Base-by-base conservation (phyloP, 2,329 filamentous ascomycete species). In the Talaromyces sp. region DNA sequence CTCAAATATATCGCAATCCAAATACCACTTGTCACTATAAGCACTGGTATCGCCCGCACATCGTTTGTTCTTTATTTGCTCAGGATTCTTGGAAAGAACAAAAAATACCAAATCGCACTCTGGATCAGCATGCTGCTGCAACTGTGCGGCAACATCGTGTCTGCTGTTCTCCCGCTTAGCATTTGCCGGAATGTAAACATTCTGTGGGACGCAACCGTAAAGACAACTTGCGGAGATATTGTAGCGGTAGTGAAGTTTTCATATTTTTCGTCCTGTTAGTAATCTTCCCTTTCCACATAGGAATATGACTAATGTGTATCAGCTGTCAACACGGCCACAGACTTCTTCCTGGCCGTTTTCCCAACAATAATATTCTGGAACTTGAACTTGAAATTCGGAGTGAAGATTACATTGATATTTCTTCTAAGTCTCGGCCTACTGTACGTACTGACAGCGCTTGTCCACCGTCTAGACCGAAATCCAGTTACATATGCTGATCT, bases 351-450 rank as follows among this genome's bases (percentile, higher is more conserved):
- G 18, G 68, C 69, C 0, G 55, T 69, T 0, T 70, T 72, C 36
- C 68, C 70, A 1, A 68, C 68, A 5, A 68, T 59, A 18, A 65
- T 73, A 16, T 70, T 74, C 52, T 75, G 73, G 73, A 69, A 66
- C 33, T 61, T 76, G 18, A 72, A 75, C 10, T 52, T 76, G 51
- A 66, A 67, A 27, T 10, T 67, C 9, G 61, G 64, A 10, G 68
- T 73, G 18, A 75, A 74, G 55, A 27, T 75, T 18, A 68, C 68
- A 16, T 55, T 75, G 56, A 65, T 72, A 1, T 44, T 59, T 18
- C 63, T 75, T 1, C 63, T 75, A 12, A 68, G 72, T 8, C 61
- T 73, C 52, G 73, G 73, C 1, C 60, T 74, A 31, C 65, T 75
- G 72, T 75, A 53, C 63, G 72, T 65, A 28, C 16, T 51, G 10